Percentiles rank a stretch among this genome's conserved stretches.
These are phyloP conservation scores for Malus fusca DNA, from an alignment of 306 rosid genomes.

Conservation along the genomic window DNA sequence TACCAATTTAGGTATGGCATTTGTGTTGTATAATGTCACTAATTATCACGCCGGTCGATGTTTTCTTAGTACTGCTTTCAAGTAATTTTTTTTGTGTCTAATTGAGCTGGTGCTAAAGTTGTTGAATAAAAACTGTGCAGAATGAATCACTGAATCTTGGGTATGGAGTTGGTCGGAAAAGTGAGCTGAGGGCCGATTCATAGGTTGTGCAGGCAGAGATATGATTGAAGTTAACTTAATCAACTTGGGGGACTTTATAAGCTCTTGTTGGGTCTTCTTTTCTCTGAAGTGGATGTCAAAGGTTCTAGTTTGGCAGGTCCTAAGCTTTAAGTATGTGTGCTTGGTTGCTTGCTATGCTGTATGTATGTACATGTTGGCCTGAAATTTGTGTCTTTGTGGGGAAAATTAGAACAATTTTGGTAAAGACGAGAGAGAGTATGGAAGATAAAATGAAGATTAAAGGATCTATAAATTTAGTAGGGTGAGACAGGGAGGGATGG, in stretches of 20 bases:
- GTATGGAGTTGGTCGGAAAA: constrained; percentile 8
- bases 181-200: constrained; percentile 37
- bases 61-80: neutral
- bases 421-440: constrained; percentile 4
- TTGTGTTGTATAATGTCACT: neutral
- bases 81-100: neutral
- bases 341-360: constrained; percentile 23
- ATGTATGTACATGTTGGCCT: constrained; percentile 10
- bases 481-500: constrained; percentile 1
- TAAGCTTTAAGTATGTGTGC: constrained; percentile 21
- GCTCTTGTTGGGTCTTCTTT: constrained; percentile 3
- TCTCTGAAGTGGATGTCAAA: constrained; percentile 15
- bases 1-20: neutral
- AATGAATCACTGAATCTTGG: constrained; percentile 11
- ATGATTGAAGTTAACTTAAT: constrained; percentile 26
- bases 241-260: constrained; percentile 10
- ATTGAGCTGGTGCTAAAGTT: constrained; percentile 9
- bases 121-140: constrained; percentile 26
- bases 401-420: constrained; percentile 36
- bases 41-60: neutral
- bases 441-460: constrained; percentile 5
- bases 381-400: constrained; percentile 30
- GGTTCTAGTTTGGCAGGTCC: constrained; percentile 21
- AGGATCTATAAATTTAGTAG: neutral
- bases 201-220: constrained; percentile 30